Percentiles rank a stretch among this genome's conserved stretches.
phyloP scores from a whole-genome alignment of 441 rosid genomes.

The Mallotus repandus region DNA sequence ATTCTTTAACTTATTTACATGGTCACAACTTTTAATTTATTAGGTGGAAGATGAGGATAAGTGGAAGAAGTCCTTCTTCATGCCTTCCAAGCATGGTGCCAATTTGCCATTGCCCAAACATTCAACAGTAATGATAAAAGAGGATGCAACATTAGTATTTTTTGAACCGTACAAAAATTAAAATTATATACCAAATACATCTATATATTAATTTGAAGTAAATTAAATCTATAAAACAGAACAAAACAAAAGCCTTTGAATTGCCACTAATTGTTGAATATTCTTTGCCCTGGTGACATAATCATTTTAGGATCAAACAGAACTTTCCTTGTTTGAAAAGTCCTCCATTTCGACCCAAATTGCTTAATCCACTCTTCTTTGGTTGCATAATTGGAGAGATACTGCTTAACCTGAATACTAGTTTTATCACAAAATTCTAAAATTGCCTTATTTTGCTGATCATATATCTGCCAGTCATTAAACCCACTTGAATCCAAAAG shows the following conservation, averaged over 20 bases:
- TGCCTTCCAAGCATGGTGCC: no score
- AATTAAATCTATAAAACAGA: no score
- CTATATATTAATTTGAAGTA: no score
- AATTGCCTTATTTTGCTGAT: constrained; percentile 57
- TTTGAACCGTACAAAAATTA: no score
- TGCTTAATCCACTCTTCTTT: constrained; percentile 61
- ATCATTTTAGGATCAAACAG: constrained; percentile 72
- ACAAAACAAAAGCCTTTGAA: no score
- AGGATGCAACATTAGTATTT: no score
- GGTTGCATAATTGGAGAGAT: constrained; percentile 49
- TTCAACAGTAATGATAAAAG: no score
- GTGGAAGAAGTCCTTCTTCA: no score
- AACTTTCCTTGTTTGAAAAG: constrained; percentile 44
- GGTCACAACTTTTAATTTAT: constrained; percentile 8
- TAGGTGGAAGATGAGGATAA: no score
- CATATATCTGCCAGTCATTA: constrained; percentile 49
- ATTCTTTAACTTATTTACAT: neutral
- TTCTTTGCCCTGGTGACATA: constrained; percentile 77
- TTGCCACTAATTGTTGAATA: constrained; percentile 39
- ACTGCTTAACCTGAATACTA: constrained; percentile 56
- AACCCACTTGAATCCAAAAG: constrained; percentile 54
- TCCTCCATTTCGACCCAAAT: constrained; percentile 73
- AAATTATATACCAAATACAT: no score
- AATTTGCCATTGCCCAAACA: no score
- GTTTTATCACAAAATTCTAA: constrained; percentile 43